These are phyloP conservation scores for Pestalotiopsis sp. DNA, from an alignment of 2,329 filamentous ascomycete genomes.

Conservation along the genomic window DNA sequence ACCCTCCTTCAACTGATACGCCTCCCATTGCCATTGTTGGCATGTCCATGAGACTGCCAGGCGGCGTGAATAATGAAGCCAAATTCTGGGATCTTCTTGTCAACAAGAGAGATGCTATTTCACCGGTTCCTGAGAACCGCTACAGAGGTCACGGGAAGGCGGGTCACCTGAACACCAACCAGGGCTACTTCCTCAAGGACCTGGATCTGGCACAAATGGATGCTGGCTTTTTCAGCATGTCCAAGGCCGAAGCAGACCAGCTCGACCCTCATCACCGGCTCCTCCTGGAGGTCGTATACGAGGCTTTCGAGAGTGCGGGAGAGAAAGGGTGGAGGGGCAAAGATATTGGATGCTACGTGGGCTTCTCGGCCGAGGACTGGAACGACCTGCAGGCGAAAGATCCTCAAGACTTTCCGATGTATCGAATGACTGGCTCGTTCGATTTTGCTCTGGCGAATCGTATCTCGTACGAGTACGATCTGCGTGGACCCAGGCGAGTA, in stretches of 20 bases:
- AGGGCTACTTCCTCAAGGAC: conserved; percentile 35
- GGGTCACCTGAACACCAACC: conserved; percentile 19
- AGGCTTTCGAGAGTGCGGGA: conserved; percentile 38
- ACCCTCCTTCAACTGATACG: not conserved
- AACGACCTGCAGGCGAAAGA: conserved; percentile 28
- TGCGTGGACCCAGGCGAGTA: conserved; percentile 15
- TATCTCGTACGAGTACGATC: conserved; percentile 12
- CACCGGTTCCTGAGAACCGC: conserved; percentile 17
- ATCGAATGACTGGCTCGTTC: conserved; percentile 25
- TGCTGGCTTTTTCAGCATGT: conserved; percentile 30
- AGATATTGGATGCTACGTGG: conserved; percentile 36
- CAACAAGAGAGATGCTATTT: conserved; percentile 20
- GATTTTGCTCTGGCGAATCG: conserved; percentile 34
- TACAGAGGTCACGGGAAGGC: conserved; percentile 17
- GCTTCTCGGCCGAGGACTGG: conserved; percentile 38
- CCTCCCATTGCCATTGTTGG: conserved; percentile 19
- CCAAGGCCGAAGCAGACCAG: conserved; percentile 26
- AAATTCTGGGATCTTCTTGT: conserved; percentile 19
- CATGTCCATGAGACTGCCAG: conserved; percentile 20
- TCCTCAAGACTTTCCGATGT: conserved; percentile 18
- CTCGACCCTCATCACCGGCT: conserved; percentile 41
- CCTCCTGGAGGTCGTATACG: conserved; percentile 37
- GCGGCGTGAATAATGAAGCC: conserved; percentile 10
- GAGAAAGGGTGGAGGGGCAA: conserved; percentile 32
- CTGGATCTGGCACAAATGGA: conserved; percentile 30